Evolutionary conservation across 331 rosid species (phyloP).

Genomic region (Quercus tomentella): DNA sequence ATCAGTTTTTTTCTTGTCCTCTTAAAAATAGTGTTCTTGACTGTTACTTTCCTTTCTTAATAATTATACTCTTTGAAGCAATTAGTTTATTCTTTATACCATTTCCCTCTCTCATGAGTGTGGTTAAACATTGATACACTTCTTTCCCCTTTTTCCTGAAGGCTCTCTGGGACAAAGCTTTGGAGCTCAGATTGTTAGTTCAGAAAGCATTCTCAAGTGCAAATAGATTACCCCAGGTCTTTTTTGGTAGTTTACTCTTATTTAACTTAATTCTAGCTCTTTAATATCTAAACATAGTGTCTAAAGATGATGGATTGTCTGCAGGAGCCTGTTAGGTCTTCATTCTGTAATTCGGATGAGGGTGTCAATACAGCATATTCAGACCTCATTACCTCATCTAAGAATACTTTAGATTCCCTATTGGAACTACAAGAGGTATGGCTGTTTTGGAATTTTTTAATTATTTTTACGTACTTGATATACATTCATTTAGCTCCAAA

Average conservation of each 20-base stretch:
- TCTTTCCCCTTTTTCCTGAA: conserved; percentile 20
- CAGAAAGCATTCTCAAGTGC: conserved; percentile 81
- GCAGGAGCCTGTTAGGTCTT: conserved; percentile 69
- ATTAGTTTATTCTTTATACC: neutral
- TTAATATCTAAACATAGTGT: conserved; percentile 1
- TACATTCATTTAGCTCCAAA: neutral
- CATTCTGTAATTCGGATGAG: conserved; percentile 56
- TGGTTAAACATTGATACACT: neutral
- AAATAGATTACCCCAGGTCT: conserved; percentile 89
- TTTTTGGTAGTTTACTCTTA: conserved; percentile 18
- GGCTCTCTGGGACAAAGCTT: conserved; percentile 91
- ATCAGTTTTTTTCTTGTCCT: neutral
- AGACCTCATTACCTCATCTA: conserved; percentile 58
- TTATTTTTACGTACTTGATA: neutral
- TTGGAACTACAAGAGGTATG: conserved; percentile 77
- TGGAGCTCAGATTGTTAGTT: conserved; percentile 77
- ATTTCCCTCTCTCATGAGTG: neutral
- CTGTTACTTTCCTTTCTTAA: neutral
- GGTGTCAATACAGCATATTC: conserved; percentile 59
- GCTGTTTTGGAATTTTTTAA: conserved; percentile 1
- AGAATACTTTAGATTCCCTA: conserved; percentile 67
- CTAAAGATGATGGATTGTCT: conserved; percentile 19
- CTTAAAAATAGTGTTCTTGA: neutral
- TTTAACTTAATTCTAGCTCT: neutral
- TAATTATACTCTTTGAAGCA: neutral